Percentiles rank a stretch among this genome's conserved stretches.
These are phyloP conservation scores for Globisporangium perplexum DNA, from an alignment of 352 stramenopile genomes.

Conservation along the genomic window DNA sequence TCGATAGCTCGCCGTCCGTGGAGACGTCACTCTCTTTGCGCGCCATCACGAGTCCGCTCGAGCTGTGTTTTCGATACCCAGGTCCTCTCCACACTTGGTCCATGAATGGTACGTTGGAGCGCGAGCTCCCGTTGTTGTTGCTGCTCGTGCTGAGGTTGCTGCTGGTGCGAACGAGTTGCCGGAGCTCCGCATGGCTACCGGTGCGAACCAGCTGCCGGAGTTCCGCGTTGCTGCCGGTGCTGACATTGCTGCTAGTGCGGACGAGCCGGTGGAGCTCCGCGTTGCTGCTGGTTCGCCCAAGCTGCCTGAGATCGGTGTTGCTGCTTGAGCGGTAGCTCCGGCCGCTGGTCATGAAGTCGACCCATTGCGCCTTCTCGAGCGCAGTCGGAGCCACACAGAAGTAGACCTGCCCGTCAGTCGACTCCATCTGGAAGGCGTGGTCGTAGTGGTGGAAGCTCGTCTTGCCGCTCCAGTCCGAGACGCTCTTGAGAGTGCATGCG, in stretches of 20 bases:
- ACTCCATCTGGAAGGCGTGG: slow-evolving; percentile 70
- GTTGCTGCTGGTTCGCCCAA: slow-evolving; percentile 1
- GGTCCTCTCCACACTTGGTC: neutral
- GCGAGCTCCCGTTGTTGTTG: neutral
- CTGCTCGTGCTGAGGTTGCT: neutral
- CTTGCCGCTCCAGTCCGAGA: slow-evolving; percentile 74
- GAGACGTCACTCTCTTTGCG: neutral
- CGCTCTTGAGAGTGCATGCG: slow-evolving; percentile 58
- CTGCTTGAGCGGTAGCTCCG: slow-evolving; percentile 13
- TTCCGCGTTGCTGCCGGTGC: neutral
- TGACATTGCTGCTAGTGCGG: neutral
- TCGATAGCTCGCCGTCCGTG: neutral
- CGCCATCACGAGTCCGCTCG: neutral
- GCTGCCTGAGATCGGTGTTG: neutral
- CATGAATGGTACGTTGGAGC: neutral
- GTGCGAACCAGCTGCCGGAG: neutral
- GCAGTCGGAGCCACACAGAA: slow-evolving; percentile 51
- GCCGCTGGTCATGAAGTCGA: slow-evolving; percentile 43
- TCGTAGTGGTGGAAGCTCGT: slow-evolving; percentile 70
- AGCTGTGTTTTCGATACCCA: neutral
- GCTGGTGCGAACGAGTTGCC: neutral
- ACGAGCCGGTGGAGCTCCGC: neutral
- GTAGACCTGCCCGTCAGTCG: slow-evolving; percentile 63
- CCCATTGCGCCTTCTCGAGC: slow-evolving; percentile 54
- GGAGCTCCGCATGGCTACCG: neutral